These are phyloP conservation scores for Backusella psychrophila DNA, from an alignment of 192 early-diverging fungal species.

Conservation along the genomic window DNA sequence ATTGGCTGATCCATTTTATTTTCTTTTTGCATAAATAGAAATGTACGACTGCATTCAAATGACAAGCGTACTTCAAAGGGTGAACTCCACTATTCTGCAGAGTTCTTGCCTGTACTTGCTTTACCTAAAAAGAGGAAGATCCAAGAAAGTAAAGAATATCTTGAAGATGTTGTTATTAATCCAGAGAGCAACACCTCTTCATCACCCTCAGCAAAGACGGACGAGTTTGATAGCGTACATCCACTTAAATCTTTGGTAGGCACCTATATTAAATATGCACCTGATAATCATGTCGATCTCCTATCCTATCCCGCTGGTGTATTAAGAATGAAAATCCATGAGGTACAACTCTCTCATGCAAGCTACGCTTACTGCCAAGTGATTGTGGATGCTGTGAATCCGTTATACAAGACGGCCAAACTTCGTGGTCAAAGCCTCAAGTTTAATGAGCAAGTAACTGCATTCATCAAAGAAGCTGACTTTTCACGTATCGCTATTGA, in stretches of 20 bases:
- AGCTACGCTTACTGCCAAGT: constrained; percentile 44
- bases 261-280: constrained; percentile 10
- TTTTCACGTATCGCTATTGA: constrained; percentile 30
- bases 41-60: constrained; percentile 22
- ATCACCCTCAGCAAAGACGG: constrained; percentile 8
- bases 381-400: constrained; percentile 35
- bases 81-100: constrained; percentile 34
- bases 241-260: constrained; percentile 26
- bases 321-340: constrained; percentile 48
- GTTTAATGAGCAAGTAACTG: constrained; percentile 30
- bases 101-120: constrained; percentile 33
- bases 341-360: constrained; percentile 15
- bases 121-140: neutral
- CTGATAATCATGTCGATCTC: constrained; percentile 28
- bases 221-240: neutral
- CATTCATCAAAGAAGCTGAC: constrained; percentile 38
- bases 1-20: neutral
- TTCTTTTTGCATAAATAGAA: constrained; percentile 19
- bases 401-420: constrained; percentile 41
- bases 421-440: constrained; percentile 23
- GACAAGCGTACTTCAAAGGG: constrained; percentile 31
- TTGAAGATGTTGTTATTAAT: neutral
- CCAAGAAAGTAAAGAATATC: neutral
- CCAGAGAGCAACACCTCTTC: constrained; percentile 9
- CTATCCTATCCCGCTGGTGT: constrained; percentile 47